phyloP scores from a whole-genome alignment of 345 rosid genomes.

The Eutrema yunnanense region DNA sequence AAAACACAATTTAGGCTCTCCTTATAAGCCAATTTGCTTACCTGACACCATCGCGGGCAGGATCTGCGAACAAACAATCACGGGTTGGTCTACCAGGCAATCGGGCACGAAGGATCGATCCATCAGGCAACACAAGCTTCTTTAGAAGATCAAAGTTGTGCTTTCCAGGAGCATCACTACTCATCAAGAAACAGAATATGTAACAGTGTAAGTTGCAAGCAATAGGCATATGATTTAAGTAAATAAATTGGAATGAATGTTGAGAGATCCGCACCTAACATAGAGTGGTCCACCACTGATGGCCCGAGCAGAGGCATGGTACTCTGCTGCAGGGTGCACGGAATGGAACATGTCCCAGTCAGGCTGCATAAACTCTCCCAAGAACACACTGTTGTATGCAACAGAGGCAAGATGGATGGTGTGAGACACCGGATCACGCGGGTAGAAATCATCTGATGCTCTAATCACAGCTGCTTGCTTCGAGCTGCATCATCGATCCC shows the following conservation, averaged over 20 bases:
- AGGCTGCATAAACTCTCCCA: conserved; percentile 87
- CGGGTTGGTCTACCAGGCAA: conserved; percentile 88
- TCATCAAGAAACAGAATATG: conserved; percentile 4
- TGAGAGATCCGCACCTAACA: conserved; percentile 49
- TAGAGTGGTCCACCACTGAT: conserved; percentile 91
- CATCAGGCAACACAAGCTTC: conserved; percentile 86
- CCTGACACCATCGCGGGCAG: conserved; percentile 85
- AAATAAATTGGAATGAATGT: background rate
- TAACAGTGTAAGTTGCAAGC: conserved; percentile 1
- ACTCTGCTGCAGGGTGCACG: conserved; percentile 81
- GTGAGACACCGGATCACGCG: conserved; percentile 86
- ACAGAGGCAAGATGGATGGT: conserved; percentile 89
- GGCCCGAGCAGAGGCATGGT: conserved; percentile 93
- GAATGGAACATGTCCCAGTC: conserved; percentile 99
- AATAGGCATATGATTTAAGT: background rate
- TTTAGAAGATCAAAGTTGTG: conserved; percentile 75
- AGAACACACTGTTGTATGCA: conserved; percentile 79
- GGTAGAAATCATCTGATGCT: conserved; percentile 94
- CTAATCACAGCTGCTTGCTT: conserved; percentile 89
- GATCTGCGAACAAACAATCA: conserved; percentile 81
- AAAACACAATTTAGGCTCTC: background rate
- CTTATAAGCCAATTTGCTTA: conserved; percentile 16
- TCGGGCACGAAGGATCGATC: conserved; percentile 77
- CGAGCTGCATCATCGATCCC: conserved; percentile 43
- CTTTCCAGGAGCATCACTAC: conserved; percentile 90